phyloP scores from a whole-genome alignment of 805 yeast genomes.

The Saccharomycopsis vini region DNA sequence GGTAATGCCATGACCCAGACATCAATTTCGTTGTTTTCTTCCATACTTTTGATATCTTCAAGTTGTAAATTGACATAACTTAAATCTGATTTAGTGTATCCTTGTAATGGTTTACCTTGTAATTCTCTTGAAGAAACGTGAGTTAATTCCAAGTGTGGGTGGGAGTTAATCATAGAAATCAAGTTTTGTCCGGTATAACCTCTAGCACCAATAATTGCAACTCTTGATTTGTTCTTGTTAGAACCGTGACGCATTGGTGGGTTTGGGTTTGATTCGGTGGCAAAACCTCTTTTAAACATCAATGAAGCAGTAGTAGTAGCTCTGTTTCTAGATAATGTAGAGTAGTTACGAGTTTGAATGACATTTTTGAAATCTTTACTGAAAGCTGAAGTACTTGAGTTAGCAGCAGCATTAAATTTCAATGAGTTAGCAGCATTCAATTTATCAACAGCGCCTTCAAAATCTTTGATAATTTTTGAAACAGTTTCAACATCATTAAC shows the following conservation, averaged over 20 bases:
- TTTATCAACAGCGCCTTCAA: constrained; percentile 30
- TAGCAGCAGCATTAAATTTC: neutral
- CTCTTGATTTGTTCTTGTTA: constrained; percentile 52
- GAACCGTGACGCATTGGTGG: constrained; percentile 61
- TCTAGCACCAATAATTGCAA: constrained; percentile 96
- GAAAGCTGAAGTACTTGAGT: constrained; percentile 35
- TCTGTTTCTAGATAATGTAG: constrained; percentile 26
- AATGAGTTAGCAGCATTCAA: constrained; percentile 3
- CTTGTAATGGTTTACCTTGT: constrained; percentile 75
- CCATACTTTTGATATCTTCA: constrained; percentile 77
- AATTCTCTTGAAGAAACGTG: constrained; percentile 96
- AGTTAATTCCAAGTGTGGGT: constrained; percentile 77
- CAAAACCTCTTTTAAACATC: constrained; percentile 26
- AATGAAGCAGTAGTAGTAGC: constrained; percentile 17
- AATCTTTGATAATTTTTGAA: constrained; percentile 52
- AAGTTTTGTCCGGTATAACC: constrained; percentile 95
- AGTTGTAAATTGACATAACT: constrained; percentile 78
- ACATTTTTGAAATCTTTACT: constrained; percentile 24
- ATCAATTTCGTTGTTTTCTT: constrained; percentile 70
- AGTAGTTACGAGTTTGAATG: constrained; percentile 44
- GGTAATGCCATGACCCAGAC: constrained; percentile 99
- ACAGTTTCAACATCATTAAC: constrained; percentile 53
- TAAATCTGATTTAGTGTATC: constrained; percentile 75
- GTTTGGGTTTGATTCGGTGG: constrained; percentile 47
- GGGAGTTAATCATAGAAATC: constrained; percentile 76